These are phyloP conservation scores for cucumber (Cucumis sativus) DNA, from an alignment of 306 rosid genomes.

Conservation along the genomic window Cucumber_9930_V3 NC_026661.2:4888001-4888500, in stretches of 20 bases:
- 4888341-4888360: conserved; percentile 59
- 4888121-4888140: conserved; percentile 14
- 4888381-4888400: conserved; percentile 86
- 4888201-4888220: conserved; percentile 24
- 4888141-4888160: conserved; percentile 14
- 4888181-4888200: conserved; percentile 3
- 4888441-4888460: conserved; percentile 35
- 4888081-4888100: neutral
- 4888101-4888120: conserved; percentile 5
- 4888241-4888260: conserved; percentile 14
- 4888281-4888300: conserved; percentile 19
- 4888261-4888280: conserved; percentile 18
- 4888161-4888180: conserved; percentile 10
- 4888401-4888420: conserved; percentile 77
- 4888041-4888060: neutral
- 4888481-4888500: neutral
- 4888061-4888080: neutral
- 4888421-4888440: conserved; percentile 14
- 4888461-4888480: neutral
- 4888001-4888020: neutral
- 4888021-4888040: neutral
- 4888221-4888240: conserved; percentile 13
- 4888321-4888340: conserved; percentile 78
- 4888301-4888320: conserved; percentile 75
- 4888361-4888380: conserved; percentile 82